phyloP scores from a whole-genome alignment of 2,329 filamentous ascomycete species.

The Zasmidium angulare region DNA sequence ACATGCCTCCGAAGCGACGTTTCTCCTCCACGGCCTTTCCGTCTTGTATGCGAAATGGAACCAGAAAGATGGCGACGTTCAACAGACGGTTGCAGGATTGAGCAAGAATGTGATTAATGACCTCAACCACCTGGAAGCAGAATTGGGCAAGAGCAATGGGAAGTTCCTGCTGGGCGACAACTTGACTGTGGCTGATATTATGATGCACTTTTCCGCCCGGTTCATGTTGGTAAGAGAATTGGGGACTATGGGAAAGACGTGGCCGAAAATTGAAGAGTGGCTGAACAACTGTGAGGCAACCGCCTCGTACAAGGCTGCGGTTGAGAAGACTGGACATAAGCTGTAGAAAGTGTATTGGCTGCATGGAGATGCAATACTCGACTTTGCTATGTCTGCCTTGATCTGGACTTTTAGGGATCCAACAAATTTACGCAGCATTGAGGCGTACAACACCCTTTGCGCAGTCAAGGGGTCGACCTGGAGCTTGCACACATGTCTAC shows the following conservation, averaged over 20 bases:
- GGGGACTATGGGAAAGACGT: constrained; percentile 38
- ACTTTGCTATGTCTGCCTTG: no score
- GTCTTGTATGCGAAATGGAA: constrained; percentile 48
- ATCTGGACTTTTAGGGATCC: no score
- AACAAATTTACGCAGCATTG: no score
- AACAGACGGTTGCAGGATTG: constrained; percentile 40
- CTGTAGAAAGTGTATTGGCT: constrained; percentile 16
- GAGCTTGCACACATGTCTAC: no score
- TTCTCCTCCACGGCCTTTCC: constrained; percentile 46
- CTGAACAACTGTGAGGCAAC: constrained; percentile 38
- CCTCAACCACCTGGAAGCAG: constrained; percentile 46
- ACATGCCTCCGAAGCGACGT: constrained; percentile 50
- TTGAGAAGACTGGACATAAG: constrained; percentile 42
- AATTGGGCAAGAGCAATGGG: constrained; percentile 40
- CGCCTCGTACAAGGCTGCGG: constrained; percentile 39
- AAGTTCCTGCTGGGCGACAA: constrained; percentile 44
- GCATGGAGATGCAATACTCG: neutral
- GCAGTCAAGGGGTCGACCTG: no score
- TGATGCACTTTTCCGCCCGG: constrained; percentile 44
- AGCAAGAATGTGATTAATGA: constrained; percentile 47
- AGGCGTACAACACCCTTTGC: no score
- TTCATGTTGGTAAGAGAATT: constrained; percentile 43
- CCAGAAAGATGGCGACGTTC: constrained; percentile 38
- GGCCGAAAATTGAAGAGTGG: constrained; percentile 38
- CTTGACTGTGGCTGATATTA: constrained; percentile 46